Evolutionary conservation across 148 eudicot genomes (phyloP), one percentile per base, ranked within the genome.

Genomic region (Cornus florida): DNA sequence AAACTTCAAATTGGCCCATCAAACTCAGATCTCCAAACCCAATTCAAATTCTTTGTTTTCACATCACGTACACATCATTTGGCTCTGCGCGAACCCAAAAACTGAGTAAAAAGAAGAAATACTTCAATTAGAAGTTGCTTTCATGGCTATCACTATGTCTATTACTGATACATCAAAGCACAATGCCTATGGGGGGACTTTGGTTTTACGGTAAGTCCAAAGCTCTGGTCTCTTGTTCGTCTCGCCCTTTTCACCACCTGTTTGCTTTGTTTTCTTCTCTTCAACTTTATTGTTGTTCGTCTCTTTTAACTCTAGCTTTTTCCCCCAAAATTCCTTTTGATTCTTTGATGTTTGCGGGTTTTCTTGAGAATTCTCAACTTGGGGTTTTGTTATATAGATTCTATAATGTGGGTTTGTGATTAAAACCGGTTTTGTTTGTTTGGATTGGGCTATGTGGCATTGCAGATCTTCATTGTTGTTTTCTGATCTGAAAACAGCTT

Each of bases 11-110:
- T 57, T 74, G 80, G 67, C 56, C 83, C 80, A 71, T 66, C 77
- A 35, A 33, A 66, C 80, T 81, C 80, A 67, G 80, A 76, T 81
- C 84, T 73, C 76, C 68, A 72, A 35, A 80, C 33, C 84, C 71
- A 32, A 32, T 56, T 53, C 56, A 71, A 62, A 60, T 19, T 56
- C 75, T 33, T 14, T 71, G 59, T 70, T 67, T 59, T 24, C 38
- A 6, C 71, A 46, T 71, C 83, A 75, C 64, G 60, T 75, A 70
- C 75, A 46, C 74, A 22, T 39, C 71, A 32, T 70, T 70, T 60
- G 59, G 62, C 38, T 35, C 38, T 4, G 38, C 38, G 3, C 38
- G 38, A 23, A 35, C 4, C 62, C 80, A 23, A 14, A 14, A 43
- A 43, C 48, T 3, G 48, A 74, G 57, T 20, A 73, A 77, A 67